Percentiles rank a stretch among this genome's conserved stretches.
phyloP scores from a whole-genome alignment of 2,329 filamentous ascomycete species.

The Talaromyces sp. region DNA sequence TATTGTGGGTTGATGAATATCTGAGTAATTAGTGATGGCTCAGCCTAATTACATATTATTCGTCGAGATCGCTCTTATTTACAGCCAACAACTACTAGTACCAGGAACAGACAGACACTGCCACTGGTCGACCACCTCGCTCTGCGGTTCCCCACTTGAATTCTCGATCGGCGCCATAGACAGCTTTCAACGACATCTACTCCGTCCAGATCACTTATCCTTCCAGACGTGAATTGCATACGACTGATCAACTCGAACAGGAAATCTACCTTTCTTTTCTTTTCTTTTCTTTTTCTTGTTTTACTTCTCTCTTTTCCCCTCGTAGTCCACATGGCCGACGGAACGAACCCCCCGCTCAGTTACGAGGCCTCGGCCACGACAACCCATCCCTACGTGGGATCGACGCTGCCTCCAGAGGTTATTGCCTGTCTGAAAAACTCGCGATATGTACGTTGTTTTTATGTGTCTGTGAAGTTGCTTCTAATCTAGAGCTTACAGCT shows the following conservation, averaged over 20 bases:
- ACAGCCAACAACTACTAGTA: neutral
- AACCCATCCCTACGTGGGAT: conserved; percentile 64
- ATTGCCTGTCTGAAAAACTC: conserved; percentile 89
- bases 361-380: conserved; percentile 71
- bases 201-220: neutral
- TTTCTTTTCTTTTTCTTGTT: neutral
- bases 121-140: too few species aligned
- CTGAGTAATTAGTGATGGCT: neutral
- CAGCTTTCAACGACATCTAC: neutral
- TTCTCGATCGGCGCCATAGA: neutral
- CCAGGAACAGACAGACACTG: neutral
- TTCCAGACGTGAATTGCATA: neutral
- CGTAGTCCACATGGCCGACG: conserved; percentile 33
- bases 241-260: neutral
- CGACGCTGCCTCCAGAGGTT: conserved; percentile 74
- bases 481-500: conserved; percentile 53
- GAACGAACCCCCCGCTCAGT: conserved; percentile 63
- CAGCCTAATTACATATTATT: neutral
- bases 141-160: neutral
- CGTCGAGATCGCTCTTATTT: neutral
- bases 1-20: too few species aligned
- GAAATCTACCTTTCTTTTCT: neutral
- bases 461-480: conserved; percentile 5
- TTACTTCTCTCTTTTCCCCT: neutral
- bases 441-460: conserved; percentile 65